phyloP scores from a whole-genome alignment of 345 rosid genomes.

The Citrus sinensis region DNA sequence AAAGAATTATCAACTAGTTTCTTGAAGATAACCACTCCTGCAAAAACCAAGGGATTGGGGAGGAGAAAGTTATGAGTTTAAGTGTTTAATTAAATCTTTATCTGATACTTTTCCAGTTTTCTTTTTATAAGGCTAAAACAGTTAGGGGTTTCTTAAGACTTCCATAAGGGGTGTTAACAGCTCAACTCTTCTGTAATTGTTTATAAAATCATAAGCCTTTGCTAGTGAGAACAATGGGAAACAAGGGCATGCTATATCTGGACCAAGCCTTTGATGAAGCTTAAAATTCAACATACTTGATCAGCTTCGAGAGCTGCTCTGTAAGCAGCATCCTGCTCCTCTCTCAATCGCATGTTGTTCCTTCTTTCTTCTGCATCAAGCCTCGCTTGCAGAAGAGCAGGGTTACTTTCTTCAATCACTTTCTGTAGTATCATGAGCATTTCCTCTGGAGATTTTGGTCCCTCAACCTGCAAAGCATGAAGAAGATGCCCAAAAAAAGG shows the following conservation, averaged over 20 bases:
- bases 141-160: no score
- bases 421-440: constrained; percentile 68
- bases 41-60: no score
- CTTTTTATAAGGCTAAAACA: no score
- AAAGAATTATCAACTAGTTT: no score
- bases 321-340: constrained; percentile 98
- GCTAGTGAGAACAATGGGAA: neutral
- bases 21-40: no score
- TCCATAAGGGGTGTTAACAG: no score
- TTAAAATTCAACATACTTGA: constrained; percentile 49
- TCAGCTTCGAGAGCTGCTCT: constrained; percentile 99
- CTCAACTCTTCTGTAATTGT: neutral
- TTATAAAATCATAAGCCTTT: neutral
- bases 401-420: constrained; percentile 93
- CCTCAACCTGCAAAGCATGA: constrained; percentile 64
- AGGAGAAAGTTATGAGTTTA: no score
- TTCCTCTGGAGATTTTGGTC: constrained; percentile 86
- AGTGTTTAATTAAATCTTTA: no score
- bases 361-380: constrained; percentile 96
- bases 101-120: no score
- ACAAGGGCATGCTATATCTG: neutral
- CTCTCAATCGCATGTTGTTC: constrained; percentile 70
- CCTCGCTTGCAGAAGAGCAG: constrained; percentile 81
- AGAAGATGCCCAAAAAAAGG: neutral
- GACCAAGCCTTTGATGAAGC: constrained; percentile 1